Evolutionary conservation across 805 yeast species (phyloP), one percentile per base, ranked within the genome.

Genomic region (Ogataea glucozyma): DNA sequence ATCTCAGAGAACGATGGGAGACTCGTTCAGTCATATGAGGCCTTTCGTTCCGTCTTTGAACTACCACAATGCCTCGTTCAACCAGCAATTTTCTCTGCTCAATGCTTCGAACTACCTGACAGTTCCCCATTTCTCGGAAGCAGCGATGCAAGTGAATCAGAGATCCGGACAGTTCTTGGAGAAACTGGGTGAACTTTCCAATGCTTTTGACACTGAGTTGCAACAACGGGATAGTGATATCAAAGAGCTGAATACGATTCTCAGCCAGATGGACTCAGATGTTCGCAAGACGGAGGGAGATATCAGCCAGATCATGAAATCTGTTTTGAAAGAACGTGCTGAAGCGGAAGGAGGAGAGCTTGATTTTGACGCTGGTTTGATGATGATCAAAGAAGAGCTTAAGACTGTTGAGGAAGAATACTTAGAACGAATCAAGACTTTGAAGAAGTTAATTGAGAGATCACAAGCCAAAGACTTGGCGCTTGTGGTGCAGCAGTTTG

Each of bases 181-280:
- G 14, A 67, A 75, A n/a, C 67, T 79, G 43, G 64, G 66, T 12
- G 71, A 67, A 14, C 65, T 77, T 31, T 66, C 79, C 4, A 61
- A 64, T 29, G 72, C 79, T 16, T 87, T 81, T 57, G 81, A 79
- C 38, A 60, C 60, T 8, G 83, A 79, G 47, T 59, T 86, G 36
- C 67, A 65, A 22, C 59, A 69, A 52, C 61, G 64, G 61, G 64
- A 68, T 54, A 61, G 66, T 49, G 62, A 67, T 54, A 46, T 63
- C 19, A 52, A 53, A 35, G 70, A 62, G 43, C 42, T 60, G 40
- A 53, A 41, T 29, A 43, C 45, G 18, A 61, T 60, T 40, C 51
- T 60, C 19, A 35, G 49, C 26, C 61, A 61, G 45, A 54, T 67
- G 51, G 57, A 58, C 38, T 46, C 61, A 29, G 71, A 65, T 42